Evolutionary conservation across 805 yeast species (phyloP).

Genomic region (Saturnispora hagleri): DNA sequence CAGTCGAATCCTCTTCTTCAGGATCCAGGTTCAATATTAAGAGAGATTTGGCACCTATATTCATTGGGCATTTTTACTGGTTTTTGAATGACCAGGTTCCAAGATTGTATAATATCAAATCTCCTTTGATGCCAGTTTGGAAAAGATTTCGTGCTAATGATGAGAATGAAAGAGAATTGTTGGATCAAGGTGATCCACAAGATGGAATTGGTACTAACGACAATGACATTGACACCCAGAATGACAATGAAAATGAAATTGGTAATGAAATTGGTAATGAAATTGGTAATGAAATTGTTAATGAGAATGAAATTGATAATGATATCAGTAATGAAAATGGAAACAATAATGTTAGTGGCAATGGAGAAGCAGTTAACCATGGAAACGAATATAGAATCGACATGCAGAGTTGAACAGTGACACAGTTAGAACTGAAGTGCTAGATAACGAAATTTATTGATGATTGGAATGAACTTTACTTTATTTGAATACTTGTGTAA

Average conservation of each 20-base stretch:
- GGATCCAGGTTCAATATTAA: conserved; percentile 3
- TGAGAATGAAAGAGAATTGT: background rate
- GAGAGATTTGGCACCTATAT: conserved; percentile 28
- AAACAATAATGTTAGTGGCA: background rate
- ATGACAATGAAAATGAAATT: background rate
- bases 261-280: too few species aligned
- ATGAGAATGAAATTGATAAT: background rate
- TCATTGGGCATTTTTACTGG: conserved; percentile 35
- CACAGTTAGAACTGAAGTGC: background rate
- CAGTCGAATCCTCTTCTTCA: background rate
- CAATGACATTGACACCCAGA: background rate
- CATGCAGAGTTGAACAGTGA: background rate
- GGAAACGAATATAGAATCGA: background rate
- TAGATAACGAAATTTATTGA: background rate
- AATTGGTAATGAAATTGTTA: background rate
- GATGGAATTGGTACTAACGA: background rate
- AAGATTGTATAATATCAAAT: conserved; percentile 23
- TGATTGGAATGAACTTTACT: too few species aligned
- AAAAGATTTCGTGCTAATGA: background rate
- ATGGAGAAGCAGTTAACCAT: background rate
- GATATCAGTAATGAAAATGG: background rate
- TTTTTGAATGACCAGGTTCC: conserved; percentile 36
- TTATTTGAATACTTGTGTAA: background rate
- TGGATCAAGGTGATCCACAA: background rate
- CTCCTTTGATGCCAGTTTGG: conserved; percentile 34